phyloP scores from a whole-genome alignment of 805 yeast species.

The Yamadazyma endophytica region DNA sequence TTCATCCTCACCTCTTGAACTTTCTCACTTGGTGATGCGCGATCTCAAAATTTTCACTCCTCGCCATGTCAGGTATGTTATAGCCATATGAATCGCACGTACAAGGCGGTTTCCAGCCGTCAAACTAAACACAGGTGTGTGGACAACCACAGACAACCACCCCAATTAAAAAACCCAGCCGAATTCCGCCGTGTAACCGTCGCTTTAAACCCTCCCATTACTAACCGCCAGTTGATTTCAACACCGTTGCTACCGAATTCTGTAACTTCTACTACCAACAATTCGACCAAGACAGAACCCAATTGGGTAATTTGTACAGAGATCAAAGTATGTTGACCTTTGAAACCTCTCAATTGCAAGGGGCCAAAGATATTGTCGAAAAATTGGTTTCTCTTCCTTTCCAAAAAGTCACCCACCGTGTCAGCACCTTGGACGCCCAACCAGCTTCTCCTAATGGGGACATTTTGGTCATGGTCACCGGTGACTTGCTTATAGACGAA shows the following conservation, averaged over 20 bases:
- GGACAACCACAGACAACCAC: no score
- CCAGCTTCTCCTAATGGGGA: constrained; percentile 93
- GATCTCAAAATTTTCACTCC: no score
- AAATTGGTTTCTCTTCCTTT: constrained; percentile 86
- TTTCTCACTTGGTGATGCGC: no score
- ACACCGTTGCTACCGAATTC: constrained; percentile 65
- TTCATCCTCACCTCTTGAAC: no score
- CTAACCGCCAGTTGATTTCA: constrained; percentile 32
- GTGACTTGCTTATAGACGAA: constrained; percentile 88
- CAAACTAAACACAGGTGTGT: no score
- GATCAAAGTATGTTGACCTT: constrained; percentile 97
- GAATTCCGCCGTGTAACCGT: constrained; percentile 9
- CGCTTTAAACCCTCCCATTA: background rate
- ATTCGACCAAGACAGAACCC: constrained; percentile 88
- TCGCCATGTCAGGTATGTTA: no score
- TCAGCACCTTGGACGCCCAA: constrained; percentile 95
- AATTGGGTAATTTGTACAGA: constrained; percentile 90
- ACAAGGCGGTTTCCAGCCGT: no score
- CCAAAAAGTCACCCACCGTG: constrained; percentile 88
- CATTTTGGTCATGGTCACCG: constrained; percentile 96
- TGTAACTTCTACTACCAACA: constrained; percentile 93
- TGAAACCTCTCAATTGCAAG: constrained; percentile 91
- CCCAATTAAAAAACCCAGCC: background rate
- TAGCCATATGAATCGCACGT: no score
- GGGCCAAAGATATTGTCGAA: constrained; percentile 89